Base-by-base conservation (phyloP, 179 eudicot species). In the Actinidia chinensis region DNA sequence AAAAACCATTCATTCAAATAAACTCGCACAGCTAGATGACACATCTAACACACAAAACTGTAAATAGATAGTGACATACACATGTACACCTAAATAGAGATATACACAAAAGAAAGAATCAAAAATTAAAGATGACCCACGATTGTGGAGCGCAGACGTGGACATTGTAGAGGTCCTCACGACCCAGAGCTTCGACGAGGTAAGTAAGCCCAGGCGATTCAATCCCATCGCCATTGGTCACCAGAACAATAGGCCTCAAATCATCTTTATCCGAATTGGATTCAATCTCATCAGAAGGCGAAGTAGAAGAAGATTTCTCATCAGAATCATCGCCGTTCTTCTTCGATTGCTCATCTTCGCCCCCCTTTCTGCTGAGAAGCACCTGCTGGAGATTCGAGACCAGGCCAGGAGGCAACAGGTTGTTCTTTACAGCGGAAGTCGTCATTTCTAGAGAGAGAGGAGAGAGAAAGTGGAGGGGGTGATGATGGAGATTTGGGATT, bases 101-200 rank as follows among this genome's bases (percentile, higher is more conserved):
- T 28, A 64, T n/a, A 44, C 55, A 11, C n/a, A 59, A 61, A 79
- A 61, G 43, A 76, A 47, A 60, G 40, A 17, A 33, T 15, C 67
- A 47, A 61, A 18, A 58, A 17, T 13, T 13, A 47, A 9, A 47
- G 51, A 46, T 42, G 46, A 79, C 90, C 61, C 61, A 93, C 97
- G 90, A 90, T 84, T 93, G 97, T 66, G 98, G 97, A 51, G 97
- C 98, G 79, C 94, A 90, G 75, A 93, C 93, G 79, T 86, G 80
- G 82, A 95, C 91, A 79, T 85, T 86, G 67, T 84, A 91, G 25
- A 85, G 86, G 68, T 83, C 91, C 77, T 85, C 78, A 25, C 79
- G 68, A 54, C 88, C 93, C 71, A 95, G 89, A 70, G 90, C 91
- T 25, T 88, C 81, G 5, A 95, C 95, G 43, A 93, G 88, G 67